Evolutionary conservation across 345 rosid genomes (phyloP).

Genomic region (Populus deltoides): DNA sequence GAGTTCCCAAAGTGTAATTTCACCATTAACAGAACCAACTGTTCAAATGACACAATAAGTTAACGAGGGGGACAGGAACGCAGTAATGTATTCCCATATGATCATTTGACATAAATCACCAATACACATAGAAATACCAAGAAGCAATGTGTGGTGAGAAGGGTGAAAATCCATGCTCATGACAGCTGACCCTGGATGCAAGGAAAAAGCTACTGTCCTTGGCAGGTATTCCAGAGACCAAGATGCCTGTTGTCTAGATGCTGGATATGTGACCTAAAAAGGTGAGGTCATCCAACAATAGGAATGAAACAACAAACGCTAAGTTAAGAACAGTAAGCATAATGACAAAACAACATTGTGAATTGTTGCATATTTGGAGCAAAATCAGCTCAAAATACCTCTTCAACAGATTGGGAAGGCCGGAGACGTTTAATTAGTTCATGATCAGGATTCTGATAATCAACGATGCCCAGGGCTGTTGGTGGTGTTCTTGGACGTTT

Average conservation of each 20-base stretch:
- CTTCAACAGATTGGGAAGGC: conserved; percentile 71
- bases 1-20: conserved; percentile 80
- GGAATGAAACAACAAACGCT: conserved; percentile 2
- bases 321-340: conserved; percentile 10
- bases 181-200: conserved; percentile 75
- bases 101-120: background rate
- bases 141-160: conserved; percentile 57
- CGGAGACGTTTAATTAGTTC: conserved; percentile 85
- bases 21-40: conserved; percentile 83
- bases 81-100: background rate
- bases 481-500: conserved; percentile 83
- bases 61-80: conserved; percentile 6
- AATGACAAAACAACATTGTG: conserved; percentile 8
- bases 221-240: conserved; percentile 85
- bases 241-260: conserved; percentile 53
- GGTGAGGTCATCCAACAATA: conserved; percentile 4
- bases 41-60: conserved; percentile 34
- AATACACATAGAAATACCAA: conserved; percentile 45
- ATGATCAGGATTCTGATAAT: conserved; percentile 78
- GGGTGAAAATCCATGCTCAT: conserved; percentile 95
- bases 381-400: conserved; percentile 40
- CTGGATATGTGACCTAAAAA: conserved; percentile 65
- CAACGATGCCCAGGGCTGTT: conserved; percentile 60
- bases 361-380: conserved; percentile 2
- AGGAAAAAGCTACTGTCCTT: conserved; percentile 55